Base-by-base conservation (phyloP, 192 early-diverging fungal genomes). In the Coemansia sp. region DNA sequence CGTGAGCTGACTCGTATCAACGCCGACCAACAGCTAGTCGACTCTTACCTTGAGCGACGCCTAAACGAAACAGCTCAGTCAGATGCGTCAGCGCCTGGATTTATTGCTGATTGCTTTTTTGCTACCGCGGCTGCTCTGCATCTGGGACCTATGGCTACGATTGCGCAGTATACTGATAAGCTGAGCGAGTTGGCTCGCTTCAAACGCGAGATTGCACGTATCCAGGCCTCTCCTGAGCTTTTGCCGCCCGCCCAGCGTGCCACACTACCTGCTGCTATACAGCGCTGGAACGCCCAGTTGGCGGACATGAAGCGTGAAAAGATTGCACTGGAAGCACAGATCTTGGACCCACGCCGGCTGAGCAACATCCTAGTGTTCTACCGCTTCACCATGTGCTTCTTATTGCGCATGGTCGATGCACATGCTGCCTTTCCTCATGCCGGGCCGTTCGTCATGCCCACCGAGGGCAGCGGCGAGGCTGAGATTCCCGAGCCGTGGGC, bases 41-140 rank as follows among this genome's bases (percentile, higher is more conserved):
- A 94, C 55, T 77, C 74, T 19, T 91, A 92, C 60, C 78, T 88
- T 12, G 59, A 80, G 34, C 66, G 46, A 11, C 66, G 17, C 10
- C 15, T 34, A 2, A 27, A 23, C 1, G 27, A 27, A 27, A 58
- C 36, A 31, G 66, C 19, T 36, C 29, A 15, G 57, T 70, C 57
- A 59, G 48, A 6, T 39, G 31, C 4, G 46, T 2, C 71, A 0
- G 53, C 60, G 19, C 53, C 84, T 34, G 92, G 94, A 69, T 99
- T 99, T 70, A 93, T 98, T 39, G 88, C 95, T 2, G 94, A 98
- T 66, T 85, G 92, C 19, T 98, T 99, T 75, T 93, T 90, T 64
- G 67, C 95, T 6, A 89, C 95, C 0, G 76, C 97, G 11, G 82
- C 85, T 12, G 84, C 90, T 7, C 84, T 92, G 55, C 97, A 97